Base-by-base conservation (phyloP, 208 protist genomes). In the Porcisia hertigi region DNA sequence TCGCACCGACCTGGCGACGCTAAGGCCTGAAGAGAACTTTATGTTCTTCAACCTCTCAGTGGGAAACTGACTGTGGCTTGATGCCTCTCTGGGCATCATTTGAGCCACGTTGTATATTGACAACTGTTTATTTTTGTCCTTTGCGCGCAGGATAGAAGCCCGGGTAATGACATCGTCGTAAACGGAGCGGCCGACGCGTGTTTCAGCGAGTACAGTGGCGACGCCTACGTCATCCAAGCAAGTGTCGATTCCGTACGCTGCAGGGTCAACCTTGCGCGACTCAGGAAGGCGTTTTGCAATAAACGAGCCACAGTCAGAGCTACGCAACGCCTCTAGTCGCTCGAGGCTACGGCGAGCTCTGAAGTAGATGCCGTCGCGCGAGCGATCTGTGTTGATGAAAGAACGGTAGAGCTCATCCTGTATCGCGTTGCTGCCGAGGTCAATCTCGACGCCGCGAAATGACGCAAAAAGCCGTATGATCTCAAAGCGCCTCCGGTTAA, bases 121-220 rank as follows among this genome's bases (percentile, higher is more conserved):
- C 16, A 83, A 76, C 25, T 52, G 55, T 49, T 47, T 69, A 55
- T 81, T 87, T 65, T 54, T 65, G 12, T 72, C 64, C 36, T 67
- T 30, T 2, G 77, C 71, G 23, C 92, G 89, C 66, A 96, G 85
- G 52, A 81, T 62, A 14, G 82, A 63, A 0, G 88, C 89, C 23
- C 90, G 77, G 7, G 86, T 73, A 34, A 96, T 78, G 12, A 94
- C 77, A 81, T 94, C 89, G 79, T 96, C 92, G 75, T 96, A 96
- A 16, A 96, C 92, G 6, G 85, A 93, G 20, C 82, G 78, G 14
- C 80, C 79, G 41, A 57, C 34, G n/a, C 92, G 84, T 14, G 89
- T 93, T 67, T 89, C 83, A 2, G 85, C 83, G 3, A 96, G 81
- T 82, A 89, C 65, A 30, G 74, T 86, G 12, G 92, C 89, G 39